Base-by-base conservation (phyloP, 1,284 basidiomycete species). In the Mycena sp. region DNA sequence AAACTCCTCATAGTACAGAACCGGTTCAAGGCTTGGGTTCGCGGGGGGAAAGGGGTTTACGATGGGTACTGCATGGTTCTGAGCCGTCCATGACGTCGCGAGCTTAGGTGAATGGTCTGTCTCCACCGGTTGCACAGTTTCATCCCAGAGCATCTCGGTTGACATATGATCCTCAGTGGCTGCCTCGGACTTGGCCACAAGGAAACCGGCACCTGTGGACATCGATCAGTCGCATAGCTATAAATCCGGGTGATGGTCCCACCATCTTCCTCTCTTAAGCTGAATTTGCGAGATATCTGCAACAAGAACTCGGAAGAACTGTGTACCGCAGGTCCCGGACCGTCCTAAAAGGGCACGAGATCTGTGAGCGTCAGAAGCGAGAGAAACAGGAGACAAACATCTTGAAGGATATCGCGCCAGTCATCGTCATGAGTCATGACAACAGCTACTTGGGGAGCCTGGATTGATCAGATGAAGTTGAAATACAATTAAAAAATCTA, bases 381-480 rank as follows among this genome's bases (percentile, higher is more conserved):
- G 40, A 7, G 7, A 21, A 7, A 29, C 41, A 11, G 16, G 7
- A 21, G 16, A 29, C 41, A 11, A 7, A 55, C 53, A 32, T 30
- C 28, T 16, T 30, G 43, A 19, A 61, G 28, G 44, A 56, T 43
- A 50, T 61, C 41, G 10, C 16, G 25, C 59, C 59, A 61, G 43
- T 61, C 50, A 19, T 61, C 59, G 44, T 61, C 59, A 17, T 61
- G 59, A 3, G 51, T 61, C 19, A 61, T 61, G 6, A 41, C 59
- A 11, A 58, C 30, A 10, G 32, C 38, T 21, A 32, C 32, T 19
- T 49, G n/a, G 12, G 56, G 56, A 21, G 23, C 21, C 30, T 53
- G 52, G 19, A 16, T 40, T n/a, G 4, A 46, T 30, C 14, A 7
- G 23, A 29, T 49, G 6, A 6, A 25, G 35, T 32, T 25, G 6